A percentile compares a stretch with the other conserved stretches of the same genome.
These are phyloP conservation scores for Cicer pinnatifidum DNA, from an alignment of 306 rosid genomes.

Conservation along the genomic window DNA sequence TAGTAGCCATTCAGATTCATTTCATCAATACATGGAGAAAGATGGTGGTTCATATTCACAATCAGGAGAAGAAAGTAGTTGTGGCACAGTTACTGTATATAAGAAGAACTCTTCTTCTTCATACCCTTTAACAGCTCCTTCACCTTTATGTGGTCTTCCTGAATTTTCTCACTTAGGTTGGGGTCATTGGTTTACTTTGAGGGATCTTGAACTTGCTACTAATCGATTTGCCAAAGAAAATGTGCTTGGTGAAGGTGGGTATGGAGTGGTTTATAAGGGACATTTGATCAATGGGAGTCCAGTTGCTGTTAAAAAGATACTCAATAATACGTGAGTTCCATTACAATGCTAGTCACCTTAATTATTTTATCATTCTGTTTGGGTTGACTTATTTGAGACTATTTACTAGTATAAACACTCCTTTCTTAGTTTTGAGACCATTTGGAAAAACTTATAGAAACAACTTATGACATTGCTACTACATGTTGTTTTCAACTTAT, in stretches of 20 bases:
- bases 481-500: neutral
- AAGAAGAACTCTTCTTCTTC: conserved; percentile 79
- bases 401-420: neutral
- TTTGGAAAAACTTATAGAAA: neutral
- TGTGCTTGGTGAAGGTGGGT: conserved; percentile 95
- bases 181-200: conserved; percentile 98
- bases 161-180: conserved; percentile 95
- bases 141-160: conserved; percentile 82
- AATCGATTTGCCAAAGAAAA: conserved; percentile 77
- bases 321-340: conserved; percentile 81
- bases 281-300: conserved; percentile 81
- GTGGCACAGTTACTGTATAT: conserved; percentile 58
- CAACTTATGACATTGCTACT: neutral
- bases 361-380: conserved; percentile 31
- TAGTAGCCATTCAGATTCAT: conserved; percentile 71
- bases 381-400: neutral
- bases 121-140: conserved; percentile 74
- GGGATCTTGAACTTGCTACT: conserved; percentile 92
- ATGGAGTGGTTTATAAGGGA: conserved; percentile 87
- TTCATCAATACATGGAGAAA: conserved; percentile 62
- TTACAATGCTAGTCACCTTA: conserved; percentile 28
- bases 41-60: conserved; percentile 67
- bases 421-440: neutral
- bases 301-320: conserved; percentile 94
- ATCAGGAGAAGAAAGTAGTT: conserved; percentile 88